Percentiles rank a stretch among this genome's conserved stretches.
These are phyloP conservation scores for Leccinum ochraceum DNA, from an alignment of 768 basidiomycete genomes.

Conservation along the genomic window DNA sequence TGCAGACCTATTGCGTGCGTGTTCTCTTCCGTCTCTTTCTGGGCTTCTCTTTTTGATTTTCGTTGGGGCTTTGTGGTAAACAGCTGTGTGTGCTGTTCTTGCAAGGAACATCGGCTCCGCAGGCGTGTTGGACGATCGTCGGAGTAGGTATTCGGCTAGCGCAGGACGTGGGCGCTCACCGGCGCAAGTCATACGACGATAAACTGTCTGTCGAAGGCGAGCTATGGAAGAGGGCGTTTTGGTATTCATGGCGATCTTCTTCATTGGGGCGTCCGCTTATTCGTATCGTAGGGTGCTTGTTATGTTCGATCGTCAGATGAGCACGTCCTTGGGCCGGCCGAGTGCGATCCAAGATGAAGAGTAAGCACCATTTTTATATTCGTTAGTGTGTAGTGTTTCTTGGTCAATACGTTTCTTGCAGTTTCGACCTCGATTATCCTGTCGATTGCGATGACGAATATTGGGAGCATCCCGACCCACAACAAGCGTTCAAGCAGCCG, in stretches of 20 bases:
- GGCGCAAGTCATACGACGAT: conserved; percentile 35
- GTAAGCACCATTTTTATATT: conserved; percentile 36
- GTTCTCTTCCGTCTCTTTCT: background rate
- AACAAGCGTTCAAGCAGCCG: conserved; percentile 62
- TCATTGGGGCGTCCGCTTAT: background rate
- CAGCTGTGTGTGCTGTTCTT: conserved; percentile 58
- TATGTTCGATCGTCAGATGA: conserved; percentile 33
- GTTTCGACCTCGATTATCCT: conserved; percentile 62
- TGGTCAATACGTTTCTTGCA: conserved; percentile 22
- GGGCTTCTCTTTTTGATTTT: background rate
- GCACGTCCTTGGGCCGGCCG: conserved; percentile 62
- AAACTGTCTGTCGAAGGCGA: conserved; percentile 51
- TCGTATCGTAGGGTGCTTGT: conserved; percentile 30
- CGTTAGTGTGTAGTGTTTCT: background rate
- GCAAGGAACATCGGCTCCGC: conserved; percentile 58
- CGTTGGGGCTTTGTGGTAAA: background rate
- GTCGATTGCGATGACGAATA: conserved; percentile 71
- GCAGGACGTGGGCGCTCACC: conserved; percentile 61
- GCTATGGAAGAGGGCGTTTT: conserved; percentile 59
- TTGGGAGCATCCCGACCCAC: conserved; percentile 53
- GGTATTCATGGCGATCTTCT: conserved; percentile 25
- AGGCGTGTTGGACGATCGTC: conserved; percentile 66
- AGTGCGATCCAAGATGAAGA: conserved; percentile 72
- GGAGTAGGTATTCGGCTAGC: conserved; percentile 60
- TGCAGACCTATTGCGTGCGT: conserved; percentile 67